Evolutionary conservation across 2,329 filamentous ascomycete genomes (phyloP).

Genomic region (Fusarium sulawesiense): DNA sequence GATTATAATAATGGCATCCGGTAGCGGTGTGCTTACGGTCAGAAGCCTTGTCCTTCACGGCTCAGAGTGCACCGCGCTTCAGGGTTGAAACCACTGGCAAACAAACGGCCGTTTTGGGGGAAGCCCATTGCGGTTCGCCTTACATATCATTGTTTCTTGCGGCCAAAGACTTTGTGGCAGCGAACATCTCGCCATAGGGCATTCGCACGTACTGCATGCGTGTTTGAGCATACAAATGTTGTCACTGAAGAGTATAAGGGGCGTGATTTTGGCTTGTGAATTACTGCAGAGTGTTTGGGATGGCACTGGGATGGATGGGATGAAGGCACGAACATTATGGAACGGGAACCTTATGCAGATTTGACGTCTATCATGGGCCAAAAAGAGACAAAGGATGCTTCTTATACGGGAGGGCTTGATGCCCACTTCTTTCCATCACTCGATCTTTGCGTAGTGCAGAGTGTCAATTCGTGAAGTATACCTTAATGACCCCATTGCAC

Average conservation of each 20-base stretch:
- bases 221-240: constrained; percentile 25
- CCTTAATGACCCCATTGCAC: neutral
- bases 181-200: constrained; percentile 24
- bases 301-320: constrained; percentile 38
- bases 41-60: constrained; percentile 5
- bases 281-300: constrained; percentile 39
- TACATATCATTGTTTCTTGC: constrained; percentile 25
- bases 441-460: constrained; percentile 2
- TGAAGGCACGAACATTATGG: constrained; percentile 45
- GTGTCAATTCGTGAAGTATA: constrained; percentile 3
- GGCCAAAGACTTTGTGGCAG: constrained; percentile 24
- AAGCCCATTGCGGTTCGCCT: constrained; percentile 4
- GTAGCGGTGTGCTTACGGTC: constrained; percentile 1
- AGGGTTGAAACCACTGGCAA: constrained; percentile 1
- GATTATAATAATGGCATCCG: constrained; percentile 39
- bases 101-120: constrained; percentile 2
- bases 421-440: constrained; percentile 1
- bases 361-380: constrained; percentile 45
- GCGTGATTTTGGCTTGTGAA: constrained; percentile 28
- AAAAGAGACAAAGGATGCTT: constrained; percentile 45
- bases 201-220: constrained; percentile 26
- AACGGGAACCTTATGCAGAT: constrained; percentile 42
- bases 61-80: constrained; percentile 5
- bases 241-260: constrained; percentile 21
- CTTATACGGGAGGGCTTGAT: constrained; percentile 25